A percentile compares a stretch with the other conserved stretches of the same genome.
phyloP scores from a whole-genome alignment of 768 basidiomycete genomes.

The Kwoniella botswanensis region DNA sequence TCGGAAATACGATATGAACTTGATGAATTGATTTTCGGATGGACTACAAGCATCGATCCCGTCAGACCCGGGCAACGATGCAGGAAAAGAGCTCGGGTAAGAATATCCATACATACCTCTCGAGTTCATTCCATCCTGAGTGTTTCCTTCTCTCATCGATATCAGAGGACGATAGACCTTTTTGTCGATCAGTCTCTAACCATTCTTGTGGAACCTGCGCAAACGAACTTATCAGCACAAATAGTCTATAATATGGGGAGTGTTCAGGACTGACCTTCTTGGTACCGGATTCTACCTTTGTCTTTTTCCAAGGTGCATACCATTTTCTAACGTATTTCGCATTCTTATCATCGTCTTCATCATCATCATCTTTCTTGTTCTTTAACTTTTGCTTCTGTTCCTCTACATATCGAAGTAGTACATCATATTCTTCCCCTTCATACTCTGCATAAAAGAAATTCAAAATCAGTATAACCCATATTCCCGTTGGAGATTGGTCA shows the following conservation, averaged over 20 bases:
- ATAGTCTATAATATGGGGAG: background rate
- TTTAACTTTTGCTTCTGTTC: slow-evolving; percentile 51
- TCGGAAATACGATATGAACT: slow-evolving; percentile 62
- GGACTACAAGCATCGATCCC: slow-evolving; percentile 42
- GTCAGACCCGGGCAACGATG: background rate
- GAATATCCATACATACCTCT: slow-evolving; percentile 51
- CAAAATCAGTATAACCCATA: too few species aligned
- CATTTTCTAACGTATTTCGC: slow-evolving; percentile 58
- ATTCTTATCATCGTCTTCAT: slow-evolving; percentile 57
- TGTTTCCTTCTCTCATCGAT: slow-evolving; percentile 56
- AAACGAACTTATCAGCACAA: background rate
- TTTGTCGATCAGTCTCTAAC: slow-evolving; percentile 60
- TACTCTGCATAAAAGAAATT: slow-evolving; percentile 27
- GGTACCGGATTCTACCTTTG: slow-evolving; percentile 47
- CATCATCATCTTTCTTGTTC: slow-evolving; percentile 45
- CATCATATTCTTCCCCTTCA: slow-evolving; percentile 60
- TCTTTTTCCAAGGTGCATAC: slow-evolving; percentile 63
- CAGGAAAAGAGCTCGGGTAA: background rate
- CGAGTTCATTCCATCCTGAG: slow-evolving; percentile 62
- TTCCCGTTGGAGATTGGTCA: background rate
- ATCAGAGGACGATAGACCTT: slow-evolving; percentile 59
- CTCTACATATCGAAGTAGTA: slow-evolving; percentile 58
- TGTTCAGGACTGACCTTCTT: slow-evolving; percentile 49
- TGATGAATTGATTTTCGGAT: slow-evolving; percentile 61
- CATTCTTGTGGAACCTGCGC: slow-evolving; percentile 59